These are phyloP conservation scores for Hemisphaericaspora subhashii DNA, from an alignment of 1,139 yeast genomes.

Conservation along the genomic window DNA sequence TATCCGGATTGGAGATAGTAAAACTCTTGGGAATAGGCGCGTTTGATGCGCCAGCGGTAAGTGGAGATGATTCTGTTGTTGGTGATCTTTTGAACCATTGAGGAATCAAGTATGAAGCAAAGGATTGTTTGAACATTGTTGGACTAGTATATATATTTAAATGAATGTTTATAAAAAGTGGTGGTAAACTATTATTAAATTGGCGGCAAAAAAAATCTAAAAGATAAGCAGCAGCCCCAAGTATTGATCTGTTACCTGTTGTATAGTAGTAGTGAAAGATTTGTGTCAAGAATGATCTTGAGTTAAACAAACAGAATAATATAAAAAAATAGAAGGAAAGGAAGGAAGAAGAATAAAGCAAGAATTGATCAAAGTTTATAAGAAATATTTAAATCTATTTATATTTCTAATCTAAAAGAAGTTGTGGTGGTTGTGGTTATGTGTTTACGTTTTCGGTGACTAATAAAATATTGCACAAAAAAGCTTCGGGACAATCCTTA, in stretches of 20 bases:
- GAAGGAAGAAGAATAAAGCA: too few species aligned
- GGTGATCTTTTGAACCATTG: conserved; percentile 15
- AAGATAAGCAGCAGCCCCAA: not conserved
- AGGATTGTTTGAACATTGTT: conserved; percentile 14
- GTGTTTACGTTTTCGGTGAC: not conserved
- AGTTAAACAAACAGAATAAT: not conserved
- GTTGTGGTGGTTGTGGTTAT: too few species aligned
- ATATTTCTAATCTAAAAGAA: too few species aligned
- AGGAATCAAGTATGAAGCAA: conserved; percentile 12
- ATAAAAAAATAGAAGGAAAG: too few species aligned
- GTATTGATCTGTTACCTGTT: not conserved
- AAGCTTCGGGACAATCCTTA: too few species aligned
- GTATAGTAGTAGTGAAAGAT: not conserved
- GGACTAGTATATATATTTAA: conserved; percentile 7
- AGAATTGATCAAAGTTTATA: too few species aligned
- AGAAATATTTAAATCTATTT: too few species aligned
- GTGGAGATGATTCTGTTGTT: conserved; percentile 4
- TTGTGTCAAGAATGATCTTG: not conserved
- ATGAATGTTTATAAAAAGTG: too few species aligned
- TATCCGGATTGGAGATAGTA: conserved; percentile 28
- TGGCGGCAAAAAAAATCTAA: not conserved
- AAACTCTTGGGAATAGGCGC: conserved; percentile 28
- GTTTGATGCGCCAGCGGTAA: conserved; percentile 9
- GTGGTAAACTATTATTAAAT: too few species aligned
- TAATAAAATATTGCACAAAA: not conserved